A percentile compares a stretch with the other conserved stretches of the same genome.
These are phyloP conservation scores for Artomyces pyxidatus DNA, from an alignment of 768 basidiomycete species.

Conservation along the genomic window DNA sequence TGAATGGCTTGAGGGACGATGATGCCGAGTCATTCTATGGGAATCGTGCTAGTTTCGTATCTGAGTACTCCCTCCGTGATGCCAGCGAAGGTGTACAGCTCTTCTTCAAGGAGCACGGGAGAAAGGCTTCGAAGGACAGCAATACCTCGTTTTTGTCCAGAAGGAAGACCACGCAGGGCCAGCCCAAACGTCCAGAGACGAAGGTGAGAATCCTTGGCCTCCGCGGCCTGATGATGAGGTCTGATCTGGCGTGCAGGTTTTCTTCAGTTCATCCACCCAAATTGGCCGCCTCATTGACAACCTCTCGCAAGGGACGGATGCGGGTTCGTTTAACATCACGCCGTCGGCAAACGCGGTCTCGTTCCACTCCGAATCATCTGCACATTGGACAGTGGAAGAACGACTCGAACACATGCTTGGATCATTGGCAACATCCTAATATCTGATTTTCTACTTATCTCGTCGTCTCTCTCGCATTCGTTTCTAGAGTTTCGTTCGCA, in stretches of 20 bases:
- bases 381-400: conserved; percentile 69
- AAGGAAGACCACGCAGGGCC: conserved; percentile 43
- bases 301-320: conserved; percentile 74
- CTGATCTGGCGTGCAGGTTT: conserved; percentile 38
- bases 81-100: conserved; percentile 56
- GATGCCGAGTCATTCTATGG: conserved; percentile 64
- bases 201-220: conserved; percentile 43
- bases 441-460: conserved; percentile 10
- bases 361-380: conserved; percentile 48
- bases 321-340: conserved; percentile 76
- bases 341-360: conserved; percentile 26
- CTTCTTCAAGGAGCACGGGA: conserved; percentile 70
- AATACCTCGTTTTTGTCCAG: conserved; percentile 48
- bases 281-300: conserved; percentile 80
- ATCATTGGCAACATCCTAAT: conserved; percentile 24
- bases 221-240: not conserved
- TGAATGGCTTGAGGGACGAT: conserved; percentile 74
- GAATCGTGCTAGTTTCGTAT: conserved; percentile 62
- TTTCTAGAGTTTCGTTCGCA: not conserved
- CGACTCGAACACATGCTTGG: conserved; percentile 65
- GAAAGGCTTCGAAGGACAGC: conserved; percentile 61
- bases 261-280: conserved; percentile 66
- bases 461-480: conserved; percentile 4
- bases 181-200: conserved; percentile 65
- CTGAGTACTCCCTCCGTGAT: conserved; percentile 55